Evolutionary conservation across 352 stramenopile species (phyloP), one percentile per base, ranked within the genome.

Genomic region (Globisporangium takayamanum): DNA sequence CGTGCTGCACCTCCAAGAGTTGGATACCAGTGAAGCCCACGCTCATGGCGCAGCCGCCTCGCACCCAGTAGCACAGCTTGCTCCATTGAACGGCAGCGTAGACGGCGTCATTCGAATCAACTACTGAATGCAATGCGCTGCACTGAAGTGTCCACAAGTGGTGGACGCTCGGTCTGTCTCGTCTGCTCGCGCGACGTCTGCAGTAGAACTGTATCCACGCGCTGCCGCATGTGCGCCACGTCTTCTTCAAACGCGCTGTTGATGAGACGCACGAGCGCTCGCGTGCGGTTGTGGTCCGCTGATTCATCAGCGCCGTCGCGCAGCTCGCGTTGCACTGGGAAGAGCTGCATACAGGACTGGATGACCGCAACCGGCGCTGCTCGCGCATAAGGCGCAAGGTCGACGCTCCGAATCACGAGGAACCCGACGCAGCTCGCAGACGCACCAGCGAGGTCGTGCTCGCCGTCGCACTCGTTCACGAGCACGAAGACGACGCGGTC

Each of bases 351-450:
- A 16, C 50, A 58, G 22, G 44, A 54, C 44, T 53, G 58, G 22
- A 56, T 7, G 18, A 51, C 56, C 2, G 56, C 41, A 7, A 37
- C 15, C 0, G 41, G 33, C 5, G 56, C 22, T 11, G 48, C 22
- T 0, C n/a, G 16, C 2, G 39, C 6, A 1, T 48, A 22, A 10
- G 11, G 14, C 10, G 49, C 15, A 18, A 33, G 28, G 6, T 48
- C 39, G 11, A 46, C 41, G 18, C 30, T 61, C 12, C 36, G 39
- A 11, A 45, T 30, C 22, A n/a, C 33, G 20, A 57, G 22, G 58
- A 68, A 76, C 0, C 70, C 72, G 12, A 63, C 71, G 55, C 74
- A 62, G 47, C 73, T 54, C 0, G 67, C 69, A 6, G 61, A 65
- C 16, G 72, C 52, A 0, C 69, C 72, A 0, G 62, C 59, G 12